Base-by-base conservation (phyloP, 306 rosid species). In the Astragalus glycyphyllos region DNA sequence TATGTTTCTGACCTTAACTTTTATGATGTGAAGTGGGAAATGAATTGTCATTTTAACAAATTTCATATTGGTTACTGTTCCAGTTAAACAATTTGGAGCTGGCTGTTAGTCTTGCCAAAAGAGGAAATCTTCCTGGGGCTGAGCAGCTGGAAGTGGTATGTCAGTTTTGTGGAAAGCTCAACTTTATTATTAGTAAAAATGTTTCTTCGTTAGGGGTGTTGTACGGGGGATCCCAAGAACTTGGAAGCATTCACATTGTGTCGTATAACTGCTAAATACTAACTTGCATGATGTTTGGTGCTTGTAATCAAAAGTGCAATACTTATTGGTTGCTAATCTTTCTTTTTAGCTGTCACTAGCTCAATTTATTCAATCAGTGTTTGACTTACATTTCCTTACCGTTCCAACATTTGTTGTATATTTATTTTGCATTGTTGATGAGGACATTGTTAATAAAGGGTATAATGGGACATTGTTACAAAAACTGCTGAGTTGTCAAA, bases 61-160 rank as follows among this genome's bases (percentile, higher is more conserved):
- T 54, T 32, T 32, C 55, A 11, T 77, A 5, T 65, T 65, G 41
- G 53, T 34, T 78, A 47, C 26, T 35, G 8, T 65, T 37, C 4
- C 89, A 95, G 99, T 88, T 95, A 77, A 95, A 91, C 84, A 95
- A 95, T 86, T 82, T 95, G 86, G 99, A 95, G 91, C 90, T 95
- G 45, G 99, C 99, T 14, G 99, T 95, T 75, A 95, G 86, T 83
- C 97, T 95, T 70, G 99, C 99, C 68, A 91, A 95, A 86, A 85
- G 99, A 82, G 99, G 99, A 85, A 91, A 95, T 70, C 97, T 95
- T 79, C 99, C 99, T 16, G 99, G 99, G 71, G 99, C 99, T 8
- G 99, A 95, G 83, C 86, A 95, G 80, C 86, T 20, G 23, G 23
- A 0, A 20, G 23, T 95, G 90, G 99, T 91, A 81, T 50, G 83